Conservation (phyloP, 306 rosid genomes). For the Rubus parviflorus region DNA sequence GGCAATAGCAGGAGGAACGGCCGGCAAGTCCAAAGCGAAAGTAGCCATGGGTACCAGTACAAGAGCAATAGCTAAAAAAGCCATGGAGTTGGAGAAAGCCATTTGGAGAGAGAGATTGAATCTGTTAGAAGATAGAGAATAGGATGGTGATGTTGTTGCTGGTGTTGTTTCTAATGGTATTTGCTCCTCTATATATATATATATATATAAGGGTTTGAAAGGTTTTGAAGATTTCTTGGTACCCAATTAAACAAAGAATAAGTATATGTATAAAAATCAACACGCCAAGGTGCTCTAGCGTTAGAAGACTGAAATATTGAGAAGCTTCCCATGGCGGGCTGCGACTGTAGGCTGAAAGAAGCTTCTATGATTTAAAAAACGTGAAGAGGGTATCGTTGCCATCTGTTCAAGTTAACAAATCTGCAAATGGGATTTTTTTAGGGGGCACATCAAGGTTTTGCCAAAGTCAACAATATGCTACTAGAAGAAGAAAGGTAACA, state of each 20-base stretch:
- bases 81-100: conserved; percentile 37
- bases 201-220: background rate
- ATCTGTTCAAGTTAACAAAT: background rate
- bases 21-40: conserved; percentile 6
- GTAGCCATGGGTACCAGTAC: conserved; percentile 28
- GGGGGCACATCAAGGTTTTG: background rate
- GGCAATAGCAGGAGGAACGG: conserved; percentile 20
- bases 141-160: background rate
- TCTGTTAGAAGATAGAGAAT: background rate
- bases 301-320: background rate
- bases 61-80: conserved; percentile 31
- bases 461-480: conserved; percentile 5
- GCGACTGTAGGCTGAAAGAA: background rate
- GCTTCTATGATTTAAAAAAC: background rate
- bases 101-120: conserved; percentile 5
- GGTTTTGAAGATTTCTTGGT: conserved; percentile 10
- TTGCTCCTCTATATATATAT: background rate
- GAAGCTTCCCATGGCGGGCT: background rate
- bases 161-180: conserved; percentile 4
- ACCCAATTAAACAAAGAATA: conserved; percentile 17
- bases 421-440: background rate
- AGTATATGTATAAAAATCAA: background rate
- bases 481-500: background rate
- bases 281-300: background rate
- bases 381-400: background rate